Base-by-base conservation (phyloP, 148 eudicot species). In the Rhododendron kiyosumense region DNA sequence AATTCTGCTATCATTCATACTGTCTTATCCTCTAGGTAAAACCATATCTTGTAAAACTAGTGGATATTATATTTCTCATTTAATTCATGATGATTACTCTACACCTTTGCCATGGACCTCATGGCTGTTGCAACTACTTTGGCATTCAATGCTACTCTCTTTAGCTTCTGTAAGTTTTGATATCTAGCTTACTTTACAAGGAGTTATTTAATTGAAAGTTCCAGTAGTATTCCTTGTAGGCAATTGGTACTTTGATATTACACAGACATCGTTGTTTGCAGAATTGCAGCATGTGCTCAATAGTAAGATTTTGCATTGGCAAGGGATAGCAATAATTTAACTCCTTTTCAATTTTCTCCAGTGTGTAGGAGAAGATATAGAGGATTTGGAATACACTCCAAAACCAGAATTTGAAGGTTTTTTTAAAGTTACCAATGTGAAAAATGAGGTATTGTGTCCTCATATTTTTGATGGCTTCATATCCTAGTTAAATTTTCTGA, bases 281-380 rank as follows among this genome's bases (percentile, higher is more conserved):
- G 24, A 75, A 32, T 51, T 84, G 69, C 24, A 84, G 43, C 24
- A 48, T 51, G 22, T 13, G 24, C 43, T 61, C 49, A 59, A 38
- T 57, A 59, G 48, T 84, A 84, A 41, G 17, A 15, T 84, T 84
- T 22, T 36, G 71, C 74, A 78, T 57, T 83, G 46, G 14, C 65
- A 59, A 76, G 22, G 38, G 15, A 51, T 43, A 22, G 17, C 14
- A 43, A 51, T 57, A 30, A 9, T 46, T 41, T 3, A 2, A 43
- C 17, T 63, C 51, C 7, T 82, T 45, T 61, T 67, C 59, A 71
- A 57, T 46, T 85, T 85, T 79, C 85, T 86, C 74, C 93, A 95
- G 99, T 97, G 98, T 92, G 98, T 97, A 84, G 98, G 98, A 81
- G 98, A 97, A 87, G 98, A 97, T 87, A 94, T 97, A 86, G 98